phyloP scores from a whole-genome alignment of 2,329 filamentous ascomycete species.

The Penicillium sp. region DNA sequence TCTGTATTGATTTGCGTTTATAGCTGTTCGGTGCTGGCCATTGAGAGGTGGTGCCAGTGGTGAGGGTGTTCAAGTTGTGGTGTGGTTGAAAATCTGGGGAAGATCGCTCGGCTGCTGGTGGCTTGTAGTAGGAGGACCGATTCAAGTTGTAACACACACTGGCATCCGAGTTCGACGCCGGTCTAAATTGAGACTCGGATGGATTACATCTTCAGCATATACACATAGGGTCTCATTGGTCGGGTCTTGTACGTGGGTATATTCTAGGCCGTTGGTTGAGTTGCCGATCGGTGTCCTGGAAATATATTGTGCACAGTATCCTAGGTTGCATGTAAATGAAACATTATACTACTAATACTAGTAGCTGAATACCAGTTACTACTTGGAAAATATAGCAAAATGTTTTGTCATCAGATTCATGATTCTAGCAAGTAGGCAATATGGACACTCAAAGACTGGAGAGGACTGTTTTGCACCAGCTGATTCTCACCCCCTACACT shows the following conservation, averaged over 20 bases:
- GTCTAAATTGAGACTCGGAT: no score
- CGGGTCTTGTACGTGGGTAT: no score
- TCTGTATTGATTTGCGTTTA: not conserved
- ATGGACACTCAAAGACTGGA: not conserved
- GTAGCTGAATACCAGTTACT: no score
- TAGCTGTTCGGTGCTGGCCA: not conserved
- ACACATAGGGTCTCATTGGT: no score
- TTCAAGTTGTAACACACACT: not conserved
- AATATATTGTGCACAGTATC: no score
- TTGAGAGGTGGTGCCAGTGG: slow-evolving; percentile 3
- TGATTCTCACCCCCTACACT: not conserved
- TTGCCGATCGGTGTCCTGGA: no score
- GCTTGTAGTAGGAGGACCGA: not conserved
- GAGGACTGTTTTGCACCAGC: not conserved
- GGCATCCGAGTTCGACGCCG: no score
- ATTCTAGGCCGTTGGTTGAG: no score
- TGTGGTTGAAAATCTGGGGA: slow-evolving; percentile 17
- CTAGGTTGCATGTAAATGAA: no score
- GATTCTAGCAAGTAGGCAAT: not conserved
- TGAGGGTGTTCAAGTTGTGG: not conserved
- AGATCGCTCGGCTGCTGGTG: not conserved
- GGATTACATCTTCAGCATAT: no score
- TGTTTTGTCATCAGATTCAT: slow-evolving; percentile 6
- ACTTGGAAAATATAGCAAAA: not conserved
- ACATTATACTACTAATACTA: no score